phyloP scores from a whole-genome alignment of 495 filamentous ascomycete species.

The Parathielavia hyrcaniae region DNA sequence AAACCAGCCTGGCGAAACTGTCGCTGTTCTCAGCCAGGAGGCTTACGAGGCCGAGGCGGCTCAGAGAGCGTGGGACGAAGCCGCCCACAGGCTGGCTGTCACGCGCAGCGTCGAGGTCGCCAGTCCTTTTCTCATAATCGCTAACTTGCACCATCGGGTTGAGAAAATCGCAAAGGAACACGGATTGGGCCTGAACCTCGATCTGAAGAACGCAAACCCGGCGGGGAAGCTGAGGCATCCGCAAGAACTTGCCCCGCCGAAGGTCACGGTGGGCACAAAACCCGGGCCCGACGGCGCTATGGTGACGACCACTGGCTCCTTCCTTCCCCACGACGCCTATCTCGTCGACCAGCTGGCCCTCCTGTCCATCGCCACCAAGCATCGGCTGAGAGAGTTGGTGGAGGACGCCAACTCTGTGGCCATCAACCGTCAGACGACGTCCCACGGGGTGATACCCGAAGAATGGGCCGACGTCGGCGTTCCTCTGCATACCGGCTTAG shows the following conservation, averaged over 20 bases:
- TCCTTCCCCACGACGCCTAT: slow-evolving; percentile 59
- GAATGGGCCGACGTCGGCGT: slow-evolving; percentile 65
- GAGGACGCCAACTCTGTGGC: slow-evolving; percentile 64
- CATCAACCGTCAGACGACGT: slow-evolving; percentile 58
- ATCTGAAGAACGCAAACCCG: slow-evolving; percentile 40
- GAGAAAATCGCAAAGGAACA: slow-evolving; percentile 59
- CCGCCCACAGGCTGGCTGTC: slow-evolving; percentile 38
- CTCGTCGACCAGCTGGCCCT: slow-evolving; percentile 70
- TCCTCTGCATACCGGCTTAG: slow-evolving; percentile 32
- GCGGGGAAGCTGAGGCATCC: slow-evolving; percentile 44
- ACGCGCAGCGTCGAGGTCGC: slow-evolving; percentile 44
- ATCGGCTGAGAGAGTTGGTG: slow-evolving; percentile 60
- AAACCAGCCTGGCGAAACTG: slow-evolving; percentile 47
- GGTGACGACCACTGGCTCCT: slow-evolving; percentile 52
- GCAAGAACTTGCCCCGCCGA: slow-evolving; percentile 44
- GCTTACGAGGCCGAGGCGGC: slow-evolving; percentile 45
- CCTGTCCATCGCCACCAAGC: slow-evolving; percentile 66
- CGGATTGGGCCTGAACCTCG: slow-evolving; percentile 49
- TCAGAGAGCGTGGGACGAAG: slow-evolving; percentile 43
- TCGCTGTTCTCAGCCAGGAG: slow-evolving; percentile 45
- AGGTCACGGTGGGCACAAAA: slow-evolving; percentile 33
- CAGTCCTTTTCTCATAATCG: slow-evolving; percentile 38
- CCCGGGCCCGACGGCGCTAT: slow-evolving; percentile 49
- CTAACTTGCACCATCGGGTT: slow-evolving; percentile 40
- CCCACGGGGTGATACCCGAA: slow-evolving; percentile 61